These are phyloP conservation scores for Scenedesmus sp. DNA, from an alignment of 163 green algal species.

Conservation along the genomic window DNA sequence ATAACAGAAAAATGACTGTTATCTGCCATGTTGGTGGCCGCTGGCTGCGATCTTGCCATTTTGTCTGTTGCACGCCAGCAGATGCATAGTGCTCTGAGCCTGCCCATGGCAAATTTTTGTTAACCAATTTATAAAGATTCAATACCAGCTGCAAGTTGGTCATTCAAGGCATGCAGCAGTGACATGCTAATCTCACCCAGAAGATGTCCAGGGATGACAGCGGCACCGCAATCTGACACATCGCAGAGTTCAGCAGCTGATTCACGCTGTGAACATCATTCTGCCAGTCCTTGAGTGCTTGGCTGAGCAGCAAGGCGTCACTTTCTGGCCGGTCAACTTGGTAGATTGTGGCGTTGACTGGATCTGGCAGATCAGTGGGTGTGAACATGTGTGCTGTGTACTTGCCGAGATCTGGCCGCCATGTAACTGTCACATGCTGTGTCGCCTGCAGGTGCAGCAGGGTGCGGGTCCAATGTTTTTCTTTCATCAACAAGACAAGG, in stretches of 20 bases:
- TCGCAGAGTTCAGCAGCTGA: neutral
- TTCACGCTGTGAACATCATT: neutral
- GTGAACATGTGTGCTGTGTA: slow-evolving; percentile 5
- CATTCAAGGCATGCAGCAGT: neutral
- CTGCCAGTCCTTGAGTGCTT: neutral
- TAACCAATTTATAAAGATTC: too few species aligned
- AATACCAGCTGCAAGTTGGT: too few species aligned
- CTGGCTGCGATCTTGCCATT: too few species aligned
- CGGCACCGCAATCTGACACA: neutral
- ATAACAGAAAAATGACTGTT: neutral
- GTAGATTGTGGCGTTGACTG: slow-evolving; percentile 5
- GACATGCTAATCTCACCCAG: neutral
- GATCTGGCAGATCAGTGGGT: neutral
- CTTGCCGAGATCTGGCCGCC: neutral
- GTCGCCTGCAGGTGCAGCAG: neutral
- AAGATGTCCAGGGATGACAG: neutral
- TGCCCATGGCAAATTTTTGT: too few species aligned
- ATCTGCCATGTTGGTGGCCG: too few species aligned
- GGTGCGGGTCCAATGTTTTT: neutral
- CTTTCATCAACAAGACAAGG: too few species aligned
- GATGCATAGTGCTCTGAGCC: too few species aligned
- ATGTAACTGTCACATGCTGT: neutral
- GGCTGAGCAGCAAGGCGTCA: neutral
- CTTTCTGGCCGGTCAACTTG: neutral
- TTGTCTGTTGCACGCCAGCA: too few species aligned